These are phyloP conservation scores for Chondrus crispus DNA, from an alignment of 23 red algal genomes.

Conservation along the genomic window DNA sequence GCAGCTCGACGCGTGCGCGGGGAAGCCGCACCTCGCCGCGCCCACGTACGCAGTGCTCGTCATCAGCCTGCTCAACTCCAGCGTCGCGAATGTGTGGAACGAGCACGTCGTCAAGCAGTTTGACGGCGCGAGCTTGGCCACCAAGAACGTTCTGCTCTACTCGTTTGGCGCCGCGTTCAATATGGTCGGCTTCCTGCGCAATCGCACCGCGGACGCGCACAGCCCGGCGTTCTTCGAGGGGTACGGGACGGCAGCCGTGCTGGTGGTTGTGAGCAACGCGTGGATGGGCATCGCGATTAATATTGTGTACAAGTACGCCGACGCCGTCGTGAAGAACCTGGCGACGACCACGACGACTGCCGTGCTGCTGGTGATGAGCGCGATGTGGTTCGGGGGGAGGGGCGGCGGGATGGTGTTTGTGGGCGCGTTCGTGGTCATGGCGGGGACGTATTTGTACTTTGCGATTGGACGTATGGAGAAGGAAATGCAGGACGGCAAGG, in stretches of 20 bases:
- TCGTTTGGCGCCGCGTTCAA: constrained; percentile 25
- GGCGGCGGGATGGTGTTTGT: constrained; percentile 27
- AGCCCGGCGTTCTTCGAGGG: constrained; percentile 24
- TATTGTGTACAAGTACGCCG: constrained; percentile 56
- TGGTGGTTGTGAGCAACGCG: constrained; percentile 37
- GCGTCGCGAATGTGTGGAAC: constrained; percentile 48
- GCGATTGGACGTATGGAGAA: background rate
- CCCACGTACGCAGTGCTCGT: constrained; percentile 26
- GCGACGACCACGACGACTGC: constrained; percentile 22
- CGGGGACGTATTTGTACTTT: constrained; percentile 55
- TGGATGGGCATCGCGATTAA: constrained; percentile 49
- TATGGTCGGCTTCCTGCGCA: constrained; percentile 18
- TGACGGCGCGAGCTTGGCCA: constrained; percentile 1
- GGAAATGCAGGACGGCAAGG: background rate
- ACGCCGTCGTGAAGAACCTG: constrained; percentile 41
- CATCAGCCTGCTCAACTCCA: constrained; percentile 27
- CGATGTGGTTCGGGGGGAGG: constrained; percentile 17
- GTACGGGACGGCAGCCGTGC: background rate
- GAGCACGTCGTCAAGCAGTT: constrained; percentile 46
- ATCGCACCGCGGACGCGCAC: background rate
- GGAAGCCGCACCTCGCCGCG: background rate
- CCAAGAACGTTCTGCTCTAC: constrained; percentile 51
- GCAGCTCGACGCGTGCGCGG: constrained; percentile 23
- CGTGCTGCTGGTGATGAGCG: constrained; percentile 21
- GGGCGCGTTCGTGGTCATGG: constrained; percentile 20